These are phyloP conservation scores for Globisporangium middletonii DNA, from an alignment of 352 stramenopile genomes.

Conservation along the genomic window DNA sequence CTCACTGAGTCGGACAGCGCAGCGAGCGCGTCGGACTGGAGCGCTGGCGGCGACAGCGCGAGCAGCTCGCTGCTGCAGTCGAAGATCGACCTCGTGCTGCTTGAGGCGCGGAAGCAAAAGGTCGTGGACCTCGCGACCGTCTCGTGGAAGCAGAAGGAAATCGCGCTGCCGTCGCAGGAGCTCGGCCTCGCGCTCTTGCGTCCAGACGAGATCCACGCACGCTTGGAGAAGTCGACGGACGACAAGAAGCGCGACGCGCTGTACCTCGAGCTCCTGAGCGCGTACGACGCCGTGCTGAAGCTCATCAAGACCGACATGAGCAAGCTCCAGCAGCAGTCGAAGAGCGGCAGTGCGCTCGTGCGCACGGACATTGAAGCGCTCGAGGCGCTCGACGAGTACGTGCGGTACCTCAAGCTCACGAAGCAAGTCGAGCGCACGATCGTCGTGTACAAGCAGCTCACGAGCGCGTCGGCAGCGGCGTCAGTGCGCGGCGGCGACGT, in stretches of 20 bases:
- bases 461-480: constrained; percentile 27
- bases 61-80: constrained; percentile 74
- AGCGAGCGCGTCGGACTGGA: constrained; percentile 29
- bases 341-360: constrained; percentile 65
- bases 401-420: constrained; percentile 63
- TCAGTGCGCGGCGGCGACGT: constrained; percentile 35
- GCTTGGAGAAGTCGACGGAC: constrained; percentile 44
- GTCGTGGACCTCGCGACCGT: constrained; percentile 75
- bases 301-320: constrained; percentile 54
- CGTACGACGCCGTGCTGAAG: constrained; percentile 66
- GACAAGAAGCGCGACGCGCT: constrained; percentile 69
- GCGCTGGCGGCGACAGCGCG: constrained; percentile 51
- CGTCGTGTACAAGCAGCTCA: constrained; percentile 62
- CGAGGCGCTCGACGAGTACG: constrained; percentile 65
- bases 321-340: constrained; percentile 71
- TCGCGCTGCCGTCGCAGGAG: constrained; percentile 68
- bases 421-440: constrained; percentile 69
- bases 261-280: constrained; percentile 67
- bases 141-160: constrained; percentile 73
- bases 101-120: constrained; percentile 83
- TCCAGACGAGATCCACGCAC: constrained; percentile 61
- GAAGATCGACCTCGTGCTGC: constrained; percentile 79
- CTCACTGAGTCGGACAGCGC: constrained; percentile 22
- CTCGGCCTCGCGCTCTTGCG: constrained; percentile 61
- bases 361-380: constrained; percentile 69